Evolutionary conservation across 2,329 filamentous ascomycete species (phyloP).

Genomic region (Ceratocystis lukuohia): DNA sequence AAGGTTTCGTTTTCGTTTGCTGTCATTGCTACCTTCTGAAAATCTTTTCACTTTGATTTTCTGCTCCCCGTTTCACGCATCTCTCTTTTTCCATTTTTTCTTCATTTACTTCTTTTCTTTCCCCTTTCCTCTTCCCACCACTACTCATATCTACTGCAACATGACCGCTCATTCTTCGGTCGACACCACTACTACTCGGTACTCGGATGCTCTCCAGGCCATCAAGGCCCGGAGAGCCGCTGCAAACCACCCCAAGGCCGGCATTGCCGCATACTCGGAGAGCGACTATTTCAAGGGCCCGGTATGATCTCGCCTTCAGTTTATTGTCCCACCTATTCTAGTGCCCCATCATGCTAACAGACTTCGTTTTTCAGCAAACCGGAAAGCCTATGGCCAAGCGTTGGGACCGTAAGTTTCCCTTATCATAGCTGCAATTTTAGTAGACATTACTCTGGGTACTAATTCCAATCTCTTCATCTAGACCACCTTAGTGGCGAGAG

Average conservation of each 20-base stretch:
- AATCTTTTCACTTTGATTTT: neutral
- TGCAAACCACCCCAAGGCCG: conserved; percentile 58
- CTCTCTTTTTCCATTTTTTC: neutral
- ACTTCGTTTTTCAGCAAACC: conserved; percentile 23
- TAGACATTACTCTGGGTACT: neutral
- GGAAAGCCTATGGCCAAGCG: conserved; percentile 63
- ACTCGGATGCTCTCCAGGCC: conserved; percentile 36
- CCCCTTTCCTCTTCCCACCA: neutral
- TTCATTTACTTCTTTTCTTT: neutral
- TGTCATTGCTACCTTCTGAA: neutral
- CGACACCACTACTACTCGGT: conserved; percentile 11
- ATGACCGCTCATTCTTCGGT: conserved; percentile 14
- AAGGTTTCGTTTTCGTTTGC: neutral
- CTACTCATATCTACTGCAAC: neutral
- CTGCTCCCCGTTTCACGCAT: neutral
- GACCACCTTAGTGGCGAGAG: conserved; percentile 51
- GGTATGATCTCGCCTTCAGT: conserved; percentile 32
- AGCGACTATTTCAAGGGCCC: conserved; percentile 74
- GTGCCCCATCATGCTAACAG: neutral
- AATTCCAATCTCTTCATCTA: conserved; percentile 22
- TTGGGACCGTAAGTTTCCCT: conserved; percentile 61
- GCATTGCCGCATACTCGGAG: conserved; percentile 61
- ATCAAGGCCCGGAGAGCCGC: conserved; percentile 56
- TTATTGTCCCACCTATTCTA: neutral
- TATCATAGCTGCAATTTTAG: too few species aligned